A percentile compares a stretch with the other conserved stretches of the same genome.
Conservation (phyloP, 2,329 filamentous ascomycete genomes). For the Colletotrichum sp. region DNA sequence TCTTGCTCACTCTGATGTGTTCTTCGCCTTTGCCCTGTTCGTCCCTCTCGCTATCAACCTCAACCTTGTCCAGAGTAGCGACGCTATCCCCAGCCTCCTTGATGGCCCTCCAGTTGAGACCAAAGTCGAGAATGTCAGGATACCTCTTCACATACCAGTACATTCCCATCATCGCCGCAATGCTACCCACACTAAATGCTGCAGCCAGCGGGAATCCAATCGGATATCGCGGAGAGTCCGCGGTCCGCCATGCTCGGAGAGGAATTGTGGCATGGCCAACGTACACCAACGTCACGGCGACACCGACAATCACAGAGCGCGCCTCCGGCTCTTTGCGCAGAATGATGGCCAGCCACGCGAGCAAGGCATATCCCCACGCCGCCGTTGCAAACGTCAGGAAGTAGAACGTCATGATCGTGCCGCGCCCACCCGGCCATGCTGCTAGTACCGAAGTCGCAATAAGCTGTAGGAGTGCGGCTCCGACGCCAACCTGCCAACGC, state of each 20-base stretch:
- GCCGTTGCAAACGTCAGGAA: constrained; percentile 39
- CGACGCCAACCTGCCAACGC: constrained; percentile 40
- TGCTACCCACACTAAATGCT: constrained; percentile 33
- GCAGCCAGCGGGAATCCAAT: constrained; percentile 40
- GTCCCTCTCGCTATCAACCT: background rate
- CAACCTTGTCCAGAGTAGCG: background rate
- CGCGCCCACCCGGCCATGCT: constrained; percentile 33
- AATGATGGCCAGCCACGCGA: constrained; percentile 33
- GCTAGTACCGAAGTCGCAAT: constrained; percentile 35
- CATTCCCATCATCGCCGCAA: constrained; percentile 33
- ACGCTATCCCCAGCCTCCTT: background rate
- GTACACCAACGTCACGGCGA: constrained; percentile 40
- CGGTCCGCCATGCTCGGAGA: constrained; percentile 36
- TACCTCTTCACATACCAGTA: constrained; percentile 30
- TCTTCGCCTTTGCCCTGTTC: background rate
- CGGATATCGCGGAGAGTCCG: constrained; percentile 36
- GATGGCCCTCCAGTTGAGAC: background rate
- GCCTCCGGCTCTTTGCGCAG: constrained; percentile 35
- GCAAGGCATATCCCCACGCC: constrained; percentile 33
- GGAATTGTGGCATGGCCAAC: constrained; percentile 41
- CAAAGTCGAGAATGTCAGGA: constrained; percentile 21
- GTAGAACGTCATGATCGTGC: constrained; percentile 36
- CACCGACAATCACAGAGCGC: constrained; percentile 36
- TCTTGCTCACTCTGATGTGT: background rate
- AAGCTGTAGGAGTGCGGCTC: constrained; percentile 28